These are phyloP conservation scores for Pleurotus tuoliensis DNA, from an alignment of 768 basidiomycete species.

Conservation along the genomic window DNA sequence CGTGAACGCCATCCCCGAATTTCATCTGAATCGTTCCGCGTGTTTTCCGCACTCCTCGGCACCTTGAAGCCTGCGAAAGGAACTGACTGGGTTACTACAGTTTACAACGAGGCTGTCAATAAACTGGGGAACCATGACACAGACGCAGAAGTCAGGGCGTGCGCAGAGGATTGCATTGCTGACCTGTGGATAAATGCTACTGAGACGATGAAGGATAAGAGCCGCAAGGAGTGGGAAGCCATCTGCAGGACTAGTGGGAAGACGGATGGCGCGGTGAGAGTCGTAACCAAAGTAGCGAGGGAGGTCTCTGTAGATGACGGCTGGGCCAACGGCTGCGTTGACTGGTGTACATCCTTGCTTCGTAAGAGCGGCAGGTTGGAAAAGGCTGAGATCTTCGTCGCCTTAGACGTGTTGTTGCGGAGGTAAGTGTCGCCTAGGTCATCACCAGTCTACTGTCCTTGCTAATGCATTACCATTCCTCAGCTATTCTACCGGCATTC, in stretches of 20 bases:
- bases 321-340: slow-evolving; percentile 80
- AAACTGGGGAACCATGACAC: slow-evolving; percentile 79
- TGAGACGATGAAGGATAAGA: slow-evolving; percentile 60
- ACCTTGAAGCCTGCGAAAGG: slow-evolving; percentile 66
- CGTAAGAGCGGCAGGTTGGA: slow-evolving; percentile 76
- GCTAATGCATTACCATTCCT: neutral
- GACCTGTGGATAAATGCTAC: slow-evolving; percentile 87
- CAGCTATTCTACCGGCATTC: slow-evolving; percentile 41
- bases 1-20: slow-evolving; percentile 86
- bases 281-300: slow-evolving; percentile 79
- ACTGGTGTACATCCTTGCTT: slow-evolving; percentile 72
- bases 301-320: slow-evolving; percentile 65
- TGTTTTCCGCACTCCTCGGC: slow-evolving; percentile 78
- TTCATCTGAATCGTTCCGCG: slow-evolving; percentile 83
- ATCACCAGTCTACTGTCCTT: neutral
- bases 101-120: slow-evolving; percentile 72
- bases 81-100: slow-evolving; percentile 61
- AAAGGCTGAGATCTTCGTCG: slow-evolving; percentile 77
- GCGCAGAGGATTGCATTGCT: slow-evolving; percentile 79
- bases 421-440: slow-evolving; percentile 37
- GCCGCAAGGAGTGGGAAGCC: slow-evolving; percentile 75
- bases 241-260: slow-evolving; percentile 70
- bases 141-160: slow-evolving; percentile 84
- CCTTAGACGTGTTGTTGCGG: slow-evolving; percentile 66
- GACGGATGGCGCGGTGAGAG: slow-evolving; percentile 72